These are phyloP conservation scores for Nicotiana sylvestris DNA, from an alignment of 257 asterid species.

Conservation along the genomic window DNA sequence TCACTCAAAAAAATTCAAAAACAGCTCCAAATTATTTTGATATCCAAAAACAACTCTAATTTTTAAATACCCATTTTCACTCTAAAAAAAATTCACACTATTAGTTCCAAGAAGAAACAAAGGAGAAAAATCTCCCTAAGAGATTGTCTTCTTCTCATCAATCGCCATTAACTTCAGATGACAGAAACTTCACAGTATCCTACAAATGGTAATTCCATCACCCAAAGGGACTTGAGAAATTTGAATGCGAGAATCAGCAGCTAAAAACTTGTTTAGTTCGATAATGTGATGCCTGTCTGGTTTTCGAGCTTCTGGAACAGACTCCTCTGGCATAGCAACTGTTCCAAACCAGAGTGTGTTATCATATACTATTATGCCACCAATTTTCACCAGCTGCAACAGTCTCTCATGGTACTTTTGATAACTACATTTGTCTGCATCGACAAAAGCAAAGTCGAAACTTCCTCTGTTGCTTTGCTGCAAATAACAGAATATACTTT, in stretches of 20 bases:
- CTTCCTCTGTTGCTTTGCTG: conserved; percentile 26
- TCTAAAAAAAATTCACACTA: too few relatives aligned
- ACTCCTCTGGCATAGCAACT: conserved; percentile 34
- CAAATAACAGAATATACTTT: neutral
- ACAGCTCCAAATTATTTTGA: too few relatives aligned
- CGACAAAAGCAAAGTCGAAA: conserved; percentile 33
- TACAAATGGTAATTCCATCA: conserved; percentile 51
- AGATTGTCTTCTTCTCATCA: too few relatives aligned
- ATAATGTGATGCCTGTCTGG: conserved; percentile 1
- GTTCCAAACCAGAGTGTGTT: conserved; percentile 37
- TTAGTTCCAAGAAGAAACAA: too few relatives aligned
- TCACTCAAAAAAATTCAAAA: too few relatives aligned
- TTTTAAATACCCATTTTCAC: too few relatives aligned
- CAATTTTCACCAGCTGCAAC: conserved; percentile 31
- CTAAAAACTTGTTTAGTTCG: conserved; percentile 39
- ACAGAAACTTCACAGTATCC: conserved; percentile 11
- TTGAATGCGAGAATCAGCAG: conserved; percentile 37
- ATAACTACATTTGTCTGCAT: conserved; percentile 34
- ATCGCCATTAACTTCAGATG: too few relatives aligned
- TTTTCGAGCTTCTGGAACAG: conserved; percentile 5
- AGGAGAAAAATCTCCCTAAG: too few relatives aligned
- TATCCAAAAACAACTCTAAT: too few relatives aligned
- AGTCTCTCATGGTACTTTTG: conserved; percentile 31
- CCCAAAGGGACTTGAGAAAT: conserved; percentile 49
- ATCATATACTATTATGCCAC: conserved; percentile 29